These are phyloP conservation scores for Polygonum maritimum DNA, from an alignment of 148 eudicot genomes.

Conservation along the genomic window DNA sequence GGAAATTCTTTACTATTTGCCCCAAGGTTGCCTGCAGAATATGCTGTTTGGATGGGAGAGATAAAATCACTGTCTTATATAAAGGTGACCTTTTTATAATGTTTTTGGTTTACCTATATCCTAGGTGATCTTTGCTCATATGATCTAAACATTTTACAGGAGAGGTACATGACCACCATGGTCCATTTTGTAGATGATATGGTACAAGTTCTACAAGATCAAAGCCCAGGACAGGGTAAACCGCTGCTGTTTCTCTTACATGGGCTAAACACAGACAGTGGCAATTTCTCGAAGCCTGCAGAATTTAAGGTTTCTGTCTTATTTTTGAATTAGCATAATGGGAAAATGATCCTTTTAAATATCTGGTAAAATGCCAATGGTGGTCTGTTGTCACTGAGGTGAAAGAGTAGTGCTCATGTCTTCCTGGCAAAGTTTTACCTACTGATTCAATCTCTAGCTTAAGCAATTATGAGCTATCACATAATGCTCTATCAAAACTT, in stretches of 20 bases:
- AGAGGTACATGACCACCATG: slow-evolving; percentile 58
- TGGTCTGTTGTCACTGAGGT: background rate
- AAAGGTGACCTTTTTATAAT: slow-evolving; percentile 38
- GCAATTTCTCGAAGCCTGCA: slow-evolving; percentile 80
- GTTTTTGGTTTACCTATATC: background rate
- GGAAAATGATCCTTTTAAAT: background rate
- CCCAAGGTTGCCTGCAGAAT: slow-evolving; percentile 74
- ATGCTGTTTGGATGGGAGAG: slow-evolving; percentile 97
- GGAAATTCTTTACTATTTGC: slow-evolving; percentile 78
- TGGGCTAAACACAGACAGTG: slow-evolving; percentile 92
- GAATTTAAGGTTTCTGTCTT: slow-evolving; percentile 56
- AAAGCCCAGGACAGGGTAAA: slow-evolving; percentile 43
- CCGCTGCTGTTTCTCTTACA: slow-evolving; percentile 74
- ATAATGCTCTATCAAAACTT: background rate
- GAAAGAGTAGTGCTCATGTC: background rate
- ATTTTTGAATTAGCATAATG: background rate
- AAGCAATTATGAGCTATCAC: background rate
- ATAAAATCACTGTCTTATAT: slow-evolving; percentile 52
- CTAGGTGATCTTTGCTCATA: slow-evolving; percentile 12
- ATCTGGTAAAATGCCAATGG: background rate
- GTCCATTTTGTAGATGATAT: slow-evolving; percentile 68
- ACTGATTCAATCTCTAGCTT: background rate
- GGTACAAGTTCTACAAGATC: slow-evolving; percentile 38
- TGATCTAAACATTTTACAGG: slow-evolving; percentile 40
- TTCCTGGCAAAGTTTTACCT: background rate